Percentiles rank a stretch among this genome's conserved stretches.
These are phyloP conservation scores for Boletus huronensis DNA, from an alignment of 768 basidiomycete species.

Conservation along the genomic window DNA sequence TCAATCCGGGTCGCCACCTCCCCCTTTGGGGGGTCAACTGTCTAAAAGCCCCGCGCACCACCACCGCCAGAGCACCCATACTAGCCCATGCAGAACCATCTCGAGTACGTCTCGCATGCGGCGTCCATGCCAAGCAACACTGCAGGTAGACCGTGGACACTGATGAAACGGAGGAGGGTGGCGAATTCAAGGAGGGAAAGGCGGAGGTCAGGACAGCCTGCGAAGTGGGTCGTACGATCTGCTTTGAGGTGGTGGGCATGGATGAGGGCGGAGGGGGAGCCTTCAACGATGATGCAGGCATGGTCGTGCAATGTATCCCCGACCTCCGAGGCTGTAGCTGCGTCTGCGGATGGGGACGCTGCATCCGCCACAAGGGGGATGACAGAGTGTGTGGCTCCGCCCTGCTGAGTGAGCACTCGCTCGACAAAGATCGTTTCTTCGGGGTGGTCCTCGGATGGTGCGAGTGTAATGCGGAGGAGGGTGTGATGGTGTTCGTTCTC, in stretches of 20 bases:
- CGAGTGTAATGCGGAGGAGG: conserved; percentile 7
- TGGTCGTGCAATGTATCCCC: conserved; percentile 9
- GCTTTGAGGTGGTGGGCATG: conserved; percentile 1
- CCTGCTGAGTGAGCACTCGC: conserved; percentile 2
- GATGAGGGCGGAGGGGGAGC: neutral
- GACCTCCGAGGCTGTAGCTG: neutral
- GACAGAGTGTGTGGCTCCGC: neutral
- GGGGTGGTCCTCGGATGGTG: conserved; percentile 1
- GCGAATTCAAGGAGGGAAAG: conserved; percentile 13
- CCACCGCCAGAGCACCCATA: neutral
- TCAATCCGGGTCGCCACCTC: neutral
- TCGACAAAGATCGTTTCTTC: conserved; percentile 9
- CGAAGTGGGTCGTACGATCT: neutral
- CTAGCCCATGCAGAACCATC: conserved; percentile 11
- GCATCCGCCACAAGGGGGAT: conserved; percentile 1
- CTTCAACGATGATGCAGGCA: conserved; percentile 10
- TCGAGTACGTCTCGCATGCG: conserved; percentile 10
- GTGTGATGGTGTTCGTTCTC: conserved; percentile 8
- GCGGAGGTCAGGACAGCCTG: neutral
- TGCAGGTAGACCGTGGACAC: neutral
- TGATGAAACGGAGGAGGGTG: conserved; percentile 8
- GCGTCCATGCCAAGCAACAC: conserved; percentile 8
- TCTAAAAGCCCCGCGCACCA: neutral
- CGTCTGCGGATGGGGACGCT: neutral
- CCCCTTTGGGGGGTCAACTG: neutral